A percentile compares a stretch with the other conserved stretches of the same genome.
phyloP scores from a whole-genome alignment of 208 protist genomes.

The Acanthamoeba triangularis region DNA sequence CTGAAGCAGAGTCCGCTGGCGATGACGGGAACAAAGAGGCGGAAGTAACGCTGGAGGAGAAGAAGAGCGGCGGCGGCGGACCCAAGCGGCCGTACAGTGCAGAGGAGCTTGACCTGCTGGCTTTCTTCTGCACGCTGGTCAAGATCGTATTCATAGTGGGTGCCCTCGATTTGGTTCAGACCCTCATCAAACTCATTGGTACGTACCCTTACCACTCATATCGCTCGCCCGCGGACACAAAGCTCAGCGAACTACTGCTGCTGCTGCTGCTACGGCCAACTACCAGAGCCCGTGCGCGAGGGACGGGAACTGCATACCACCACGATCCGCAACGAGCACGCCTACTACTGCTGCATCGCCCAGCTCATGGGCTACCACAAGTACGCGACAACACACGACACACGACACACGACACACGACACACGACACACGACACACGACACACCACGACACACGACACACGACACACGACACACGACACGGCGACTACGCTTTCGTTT shows the following conservation, averaged over 20 bases:
- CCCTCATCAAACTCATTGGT: slow-evolving; percentile 76
- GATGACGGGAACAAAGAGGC: background rate
- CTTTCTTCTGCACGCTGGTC: slow-evolving; percentile 83
- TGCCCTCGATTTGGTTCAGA: slow-evolving; percentile 76
- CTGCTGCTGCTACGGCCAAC: too few species aligned
- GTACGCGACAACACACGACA: background rate
- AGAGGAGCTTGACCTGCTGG: slow-evolving; percentile 87
- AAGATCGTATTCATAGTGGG: slow-evolving; percentile 88
- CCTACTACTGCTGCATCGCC: slow-evolving; percentile 87
- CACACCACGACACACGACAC: background rate
- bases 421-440: background rate
- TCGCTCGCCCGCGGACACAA: background rate
- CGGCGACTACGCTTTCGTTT: too few species aligned
- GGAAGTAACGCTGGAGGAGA: background rate
- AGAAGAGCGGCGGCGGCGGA: background rate
- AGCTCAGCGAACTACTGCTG: background rate
- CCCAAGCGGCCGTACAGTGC: slow-evolving; percentile 33
- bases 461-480: too few species aligned
- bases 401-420: too few species aligned
- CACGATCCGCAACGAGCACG: slow-evolving; percentile 88
- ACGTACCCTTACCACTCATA: background rate
- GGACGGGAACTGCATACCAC: slow-evolving; percentile 87
- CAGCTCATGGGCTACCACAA: slow-evolving; percentile 76
- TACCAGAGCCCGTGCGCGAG: slow-evolving; percentile 56
- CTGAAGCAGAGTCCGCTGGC: background rate